Conservation (phyloP, 495 filamentous ascomycete species). For the Penicillium simplicissimum region DNA sequence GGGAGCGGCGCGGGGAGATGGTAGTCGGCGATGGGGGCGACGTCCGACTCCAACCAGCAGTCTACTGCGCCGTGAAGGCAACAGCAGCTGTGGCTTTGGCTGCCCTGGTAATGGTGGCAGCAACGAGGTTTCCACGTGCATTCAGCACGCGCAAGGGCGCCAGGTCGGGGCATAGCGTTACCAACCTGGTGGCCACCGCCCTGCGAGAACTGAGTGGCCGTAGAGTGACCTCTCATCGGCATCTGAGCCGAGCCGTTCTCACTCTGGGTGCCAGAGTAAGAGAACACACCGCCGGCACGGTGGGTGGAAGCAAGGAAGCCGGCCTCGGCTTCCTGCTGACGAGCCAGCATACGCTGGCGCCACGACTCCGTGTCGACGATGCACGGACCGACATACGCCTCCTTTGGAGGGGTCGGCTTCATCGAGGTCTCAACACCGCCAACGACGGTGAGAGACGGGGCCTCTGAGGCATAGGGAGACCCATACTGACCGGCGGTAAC, state of each 20-base stretch:
- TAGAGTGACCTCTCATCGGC: neutral
- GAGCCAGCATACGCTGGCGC: neutral
- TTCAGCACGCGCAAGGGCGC: neutral
- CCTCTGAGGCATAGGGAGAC: neutral
- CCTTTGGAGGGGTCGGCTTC: neutral
- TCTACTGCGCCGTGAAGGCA: neutral
- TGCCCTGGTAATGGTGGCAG: neutral
- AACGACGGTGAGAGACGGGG: neutral
- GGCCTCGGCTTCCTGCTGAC: neutral
- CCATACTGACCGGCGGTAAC: neutral
- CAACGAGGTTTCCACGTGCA: neutral
- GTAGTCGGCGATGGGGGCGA: neutral
- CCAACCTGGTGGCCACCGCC: neutral
- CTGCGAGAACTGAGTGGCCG: neutral
- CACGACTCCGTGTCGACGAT: slow-evolving; percentile 6
- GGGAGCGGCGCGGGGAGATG: neutral
- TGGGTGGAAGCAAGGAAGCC: neutral
- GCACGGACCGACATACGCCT: slow-evolving; percentile 2
- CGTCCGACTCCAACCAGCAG: neutral
- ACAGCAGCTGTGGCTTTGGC: neutral
- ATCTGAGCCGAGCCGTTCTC: neutral
- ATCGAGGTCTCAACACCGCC: neutral
- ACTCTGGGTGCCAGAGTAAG: neutral
- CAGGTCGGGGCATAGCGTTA: neutral
- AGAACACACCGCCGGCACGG: neutral